Evolutionary conservation across 2,329 filamentous ascomycete genomes (phyloP).

Genomic region (Aspergillus aculeatus): DNA sequence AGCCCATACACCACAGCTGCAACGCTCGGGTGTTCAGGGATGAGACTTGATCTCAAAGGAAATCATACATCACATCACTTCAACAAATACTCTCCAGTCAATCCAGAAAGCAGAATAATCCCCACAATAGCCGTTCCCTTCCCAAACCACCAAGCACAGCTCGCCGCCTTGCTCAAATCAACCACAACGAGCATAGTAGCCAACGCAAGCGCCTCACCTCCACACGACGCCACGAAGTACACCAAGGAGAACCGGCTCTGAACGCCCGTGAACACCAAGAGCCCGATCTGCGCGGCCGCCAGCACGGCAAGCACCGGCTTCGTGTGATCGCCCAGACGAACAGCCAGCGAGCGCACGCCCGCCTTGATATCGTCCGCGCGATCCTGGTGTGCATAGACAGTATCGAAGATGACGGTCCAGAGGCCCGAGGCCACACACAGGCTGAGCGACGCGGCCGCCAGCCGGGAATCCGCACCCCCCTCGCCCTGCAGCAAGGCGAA

Average conservation of each 20-base stretch:
- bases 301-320: conserved; percentile 6
- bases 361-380: conserved; percentile 81
- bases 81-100: conserved; percentile 7
- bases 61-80: not conserved
- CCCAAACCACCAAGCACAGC: conserved; percentile 17
- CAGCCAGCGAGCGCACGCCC: conserved; percentile 83
- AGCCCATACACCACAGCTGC: too few relatives aligned
- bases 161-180: conserved; percentile 6
- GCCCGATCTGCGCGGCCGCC: not conserved
- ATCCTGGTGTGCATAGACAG: conserved; percentile 92
- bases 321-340: conserved; percentile 38
- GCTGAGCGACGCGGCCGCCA: not conserved
- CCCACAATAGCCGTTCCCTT: conserved; percentile 9
- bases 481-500: not conserved
- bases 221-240: conserved; percentile 9
- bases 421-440: conserved; percentile 42
- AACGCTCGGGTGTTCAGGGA: too few relatives aligned
- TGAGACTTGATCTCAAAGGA: too few relatives aligned
- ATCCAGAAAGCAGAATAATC: conserved; percentile 2
- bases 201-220: not conserved
- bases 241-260: conserved; percentile 3
- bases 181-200: conserved; percentile 7
- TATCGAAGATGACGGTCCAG: conserved; percentile 88
- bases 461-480: not conserved
- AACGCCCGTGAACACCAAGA: conserved; percentile 1